A percentile compares a stretch with the other conserved stretches of the same genome.
These are phyloP conservation scores for Phyllosticta paracitricarpa DNA, from an alignment of 2,329 filamentous ascomycete genomes.

Conservation along the genomic window DNA sequence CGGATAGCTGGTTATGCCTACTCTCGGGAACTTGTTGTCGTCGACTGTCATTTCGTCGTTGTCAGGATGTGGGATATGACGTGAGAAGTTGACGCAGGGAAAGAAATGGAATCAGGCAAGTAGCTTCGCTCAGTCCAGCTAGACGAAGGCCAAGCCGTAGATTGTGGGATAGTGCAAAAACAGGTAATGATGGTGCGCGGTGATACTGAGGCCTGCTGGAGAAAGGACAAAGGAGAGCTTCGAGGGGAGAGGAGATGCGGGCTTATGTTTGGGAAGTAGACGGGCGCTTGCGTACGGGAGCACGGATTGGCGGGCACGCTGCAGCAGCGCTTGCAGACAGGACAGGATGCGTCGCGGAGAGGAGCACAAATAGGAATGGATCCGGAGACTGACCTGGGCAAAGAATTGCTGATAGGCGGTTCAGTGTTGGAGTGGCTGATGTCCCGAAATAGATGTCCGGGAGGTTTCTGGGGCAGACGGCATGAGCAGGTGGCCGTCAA, in stretches of 20 bases:
- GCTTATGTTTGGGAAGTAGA: slow-evolving; percentile 27
- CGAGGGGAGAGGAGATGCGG: slow-evolving; percentile 25
- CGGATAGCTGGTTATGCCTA: slow-evolving; percentile 30
- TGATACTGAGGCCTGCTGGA: slow-evolving; percentile 31
- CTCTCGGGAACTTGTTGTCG: slow-evolving; percentile 32
- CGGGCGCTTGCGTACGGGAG: slow-evolving; percentile 23
- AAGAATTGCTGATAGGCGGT: slow-evolving; percentile 10
- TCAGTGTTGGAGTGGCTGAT: slow-evolving; percentile 1
- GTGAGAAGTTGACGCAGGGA: slow-evolving; percentile 25
- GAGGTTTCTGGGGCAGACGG: background rate
- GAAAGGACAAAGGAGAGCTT: slow-evolving; percentile 19
- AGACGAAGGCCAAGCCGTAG: slow-evolving; percentile 4
- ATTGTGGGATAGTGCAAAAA: slow-evolving; percentile 15
- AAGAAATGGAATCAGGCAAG: slow-evolving; percentile 10
- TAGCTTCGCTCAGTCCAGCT: slow-evolving; percentile 9
- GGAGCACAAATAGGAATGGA: background rate
- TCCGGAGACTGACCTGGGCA: slow-evolving; percentile 8
- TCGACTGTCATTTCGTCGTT: slow-evolving; percentile 35
- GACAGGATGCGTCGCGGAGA: slow-evolving; percentile 4
- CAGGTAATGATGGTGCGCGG: slow-evolving; percentile 26
- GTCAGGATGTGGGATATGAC: slow-evolving; percentile 18
- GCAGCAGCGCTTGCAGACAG: slow-evolving; percentile 1
- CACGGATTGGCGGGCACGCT: slow-evolving; percentile 3
- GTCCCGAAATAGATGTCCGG: slow-evolving; percentile 10
- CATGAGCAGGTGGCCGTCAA: background rate